Evolutionary conservation across 305 asterid species (phyloP).

Genomic region (Stenogyne calaminthoides): DNA sequence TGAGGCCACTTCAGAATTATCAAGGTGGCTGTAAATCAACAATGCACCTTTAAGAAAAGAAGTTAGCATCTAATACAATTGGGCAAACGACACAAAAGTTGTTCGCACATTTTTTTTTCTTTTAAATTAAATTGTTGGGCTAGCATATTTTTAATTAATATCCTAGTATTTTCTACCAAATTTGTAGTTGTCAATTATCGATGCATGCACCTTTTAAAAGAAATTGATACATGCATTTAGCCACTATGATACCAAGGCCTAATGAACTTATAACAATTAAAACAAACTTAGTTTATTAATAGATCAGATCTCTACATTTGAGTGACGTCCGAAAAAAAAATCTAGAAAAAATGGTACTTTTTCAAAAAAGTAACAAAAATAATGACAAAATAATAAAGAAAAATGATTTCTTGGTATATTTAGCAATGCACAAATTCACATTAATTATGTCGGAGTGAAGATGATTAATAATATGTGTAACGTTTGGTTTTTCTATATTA

Average conservation of each 20-base stretch:
- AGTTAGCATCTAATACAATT: not conserved
- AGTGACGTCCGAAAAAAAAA: too few relatives aligned
- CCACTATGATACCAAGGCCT: not conserved
- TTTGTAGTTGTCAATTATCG: conserved; percentile 11
- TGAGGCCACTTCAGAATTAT: not conserved
- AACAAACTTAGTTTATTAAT: too few relatives aligned
- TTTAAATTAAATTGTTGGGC: not conserved
- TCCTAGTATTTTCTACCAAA: not conserved
- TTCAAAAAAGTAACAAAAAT: too few relatives aligned
- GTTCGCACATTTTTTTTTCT: too few relatives aligned
- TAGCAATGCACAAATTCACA: too few relatives aligned
- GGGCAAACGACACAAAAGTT: not conserved
- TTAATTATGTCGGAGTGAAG: too few relatives aligned
- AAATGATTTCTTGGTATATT: too few relatives aligned
- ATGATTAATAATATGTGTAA: not conserved
- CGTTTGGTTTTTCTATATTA: too few relatives aligned
- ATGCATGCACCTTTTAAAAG: not conserved
- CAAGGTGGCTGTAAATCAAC: not conserved
- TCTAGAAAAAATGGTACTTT: too few relatives aligned
- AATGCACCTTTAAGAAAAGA: not conserved
- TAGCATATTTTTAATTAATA: not conserved
- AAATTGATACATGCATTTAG: not conserved
- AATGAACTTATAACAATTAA: too few relatives aligned
- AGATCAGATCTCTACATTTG: too few relatives aligned
- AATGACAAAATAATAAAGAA: too few relatives aligned